Evolutionary conservation across 352 stramenopile genomes (phyloP), one percentile per base, ranked within the genome.

Genomic region (Peronospora belbahrii): DNA sequence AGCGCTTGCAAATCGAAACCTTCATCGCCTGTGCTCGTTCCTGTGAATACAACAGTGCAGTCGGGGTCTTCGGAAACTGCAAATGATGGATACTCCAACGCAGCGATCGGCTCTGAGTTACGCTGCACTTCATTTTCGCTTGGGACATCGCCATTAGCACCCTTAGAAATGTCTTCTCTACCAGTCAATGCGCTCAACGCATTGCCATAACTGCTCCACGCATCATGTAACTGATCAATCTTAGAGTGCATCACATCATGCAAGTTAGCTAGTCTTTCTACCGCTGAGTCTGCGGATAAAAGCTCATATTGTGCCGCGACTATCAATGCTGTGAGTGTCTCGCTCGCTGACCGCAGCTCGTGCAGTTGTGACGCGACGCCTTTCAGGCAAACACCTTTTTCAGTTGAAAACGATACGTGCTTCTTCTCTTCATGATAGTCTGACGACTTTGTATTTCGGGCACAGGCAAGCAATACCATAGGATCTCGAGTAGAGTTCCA

Each of bases 21-120:
- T 17, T 64, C 63, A 33, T 88, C 71, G 32, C 73, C 76, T 2
- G 67, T 88, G 44, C 76, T 88, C 15, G 76, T 88, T n/a, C 70
- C 76, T 14, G 70, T 85, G 44, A 85, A 88, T 11, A 88, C 62
- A 37, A 82, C 38, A 37, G 75, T 71, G 38, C 48, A 73, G 13
- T 62, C 42, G 24, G 45, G 32, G n/a, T 69, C 43, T 51, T 52
- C 36, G 9, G 24, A n/a, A 9, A 32, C 19, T 22, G 38, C 37
- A 41, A 34, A 20, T 32, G 46, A 41, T 6, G 42, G 34, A 0
- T 24, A 25, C 42, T 11, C 4, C 18, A 38, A 9, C 0, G 32
- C 7, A 39, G 31, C 1, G 6, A 15, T 33, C 22, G 18, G 42
- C 6, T 50, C 17, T 32, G 18, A 34, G 5, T 56, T 15, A 9